These are phyloP conservation scores for Dactylorhiza incarnata DNA, from an alignment of 106 monocot species.

Conservation along the genomic window DNA sequence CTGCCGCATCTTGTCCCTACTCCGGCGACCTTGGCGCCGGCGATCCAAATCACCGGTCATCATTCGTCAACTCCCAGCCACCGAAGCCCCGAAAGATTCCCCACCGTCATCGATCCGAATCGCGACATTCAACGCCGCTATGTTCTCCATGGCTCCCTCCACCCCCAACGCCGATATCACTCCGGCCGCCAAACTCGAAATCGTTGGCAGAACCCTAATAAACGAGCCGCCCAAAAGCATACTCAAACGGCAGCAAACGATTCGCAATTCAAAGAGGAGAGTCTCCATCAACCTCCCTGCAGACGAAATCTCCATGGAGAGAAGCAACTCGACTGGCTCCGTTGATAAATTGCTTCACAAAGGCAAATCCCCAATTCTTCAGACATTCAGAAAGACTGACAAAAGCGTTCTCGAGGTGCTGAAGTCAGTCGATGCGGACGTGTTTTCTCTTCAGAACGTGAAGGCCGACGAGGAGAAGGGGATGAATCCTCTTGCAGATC, in stretches of 20 bases:
- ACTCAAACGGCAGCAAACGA: constrained; percentile 40
- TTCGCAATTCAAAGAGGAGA: constrained; percentile 39
- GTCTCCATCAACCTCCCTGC: constrained; percentile 79
- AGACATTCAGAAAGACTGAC: constrained; percentile 9
- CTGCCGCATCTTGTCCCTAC: constrained; percentile 1
- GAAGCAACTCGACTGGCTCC: constrained; percentile 19
- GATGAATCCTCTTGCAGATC: constrained; percentile 63
- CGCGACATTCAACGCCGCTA: constrained; percentile 83
- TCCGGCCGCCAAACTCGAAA: not conserved
- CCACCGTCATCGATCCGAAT: constrained; percentile 27
- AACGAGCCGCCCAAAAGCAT: constrained; percentile 71
- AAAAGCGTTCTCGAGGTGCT: constrained; percentile 63
- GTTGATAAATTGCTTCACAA: not conserved
- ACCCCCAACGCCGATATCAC: constrained; percentile 13
- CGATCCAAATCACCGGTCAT: not conserved
- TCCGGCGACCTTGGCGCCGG: constrained; percentile 3
- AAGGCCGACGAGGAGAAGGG: constrained; percentile 81
- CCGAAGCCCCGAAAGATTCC: not conserved
- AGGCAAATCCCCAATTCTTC: constrained; percentile 15
- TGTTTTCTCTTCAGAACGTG: constrained; percentile 76
- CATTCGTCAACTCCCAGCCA: not conserved
- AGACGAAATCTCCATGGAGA: constrained; percentile 53
- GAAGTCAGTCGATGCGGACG: constrained; percentile 53
- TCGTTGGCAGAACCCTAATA: not conserved
- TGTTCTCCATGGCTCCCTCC: constrained; percentile 82